Evolutionary conservation across 2,329 filamentous ascomycete genomes (phyloP).

Genomic region (Epichloe sylvatica): DNA sequence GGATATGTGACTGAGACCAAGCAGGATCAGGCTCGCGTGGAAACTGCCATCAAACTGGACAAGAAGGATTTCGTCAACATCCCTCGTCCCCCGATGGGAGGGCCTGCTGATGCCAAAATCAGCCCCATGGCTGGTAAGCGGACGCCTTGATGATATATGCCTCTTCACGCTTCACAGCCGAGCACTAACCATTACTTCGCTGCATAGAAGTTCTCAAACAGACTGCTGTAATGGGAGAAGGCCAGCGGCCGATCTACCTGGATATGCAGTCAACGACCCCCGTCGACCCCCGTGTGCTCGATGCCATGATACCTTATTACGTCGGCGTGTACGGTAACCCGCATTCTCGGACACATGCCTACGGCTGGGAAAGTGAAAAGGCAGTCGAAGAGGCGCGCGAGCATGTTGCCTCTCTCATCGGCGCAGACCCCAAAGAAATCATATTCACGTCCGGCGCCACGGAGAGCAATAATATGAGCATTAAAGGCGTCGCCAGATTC

Average conservation of each 20-base stretch:
- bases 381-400: slow-evolving; percentile 76
- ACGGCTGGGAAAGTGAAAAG: slow-evolving; percentile 96
- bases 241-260: slow-evolving; percentile 86
- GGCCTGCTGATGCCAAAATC: slow-evolving; percentile 42
- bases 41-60: slow-evolving; percentile 74
- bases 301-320: slow-evolving; percentile 91
- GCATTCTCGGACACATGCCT: slow-evolving; percentile 92
- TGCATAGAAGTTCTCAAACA: slow-evolving; percentile 65
- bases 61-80: slow-evolving; percentile 65
- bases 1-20: slow-evolving; percentile 77
- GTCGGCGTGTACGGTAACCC: slow-evolving; percentile 93
- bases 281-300: slow-evolving; percentile 82
- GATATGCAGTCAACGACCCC: slow-evolving; percentile 98
- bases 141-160: neutral
- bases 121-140: slow-evolving; percentile 54
- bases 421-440: slow-evolving; percentile 92
- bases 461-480: slow-evolving; percentile 99
- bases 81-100: slow-evolving; percentile 18
- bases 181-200: neutral
- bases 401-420: slow-evolving; percentile 75
- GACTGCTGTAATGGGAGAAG: slow-evolving; percentile 84
- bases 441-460: slow-evolving; percentile 97
- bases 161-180: neutral
- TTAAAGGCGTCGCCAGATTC: slow-evolving; percentile 94
- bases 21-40: slow-evolving; percentile 67